Evolutionary conservation across 495 filamentous ascomycete genomes (phyloP), one percentile per base, ranked within the genome.

Genomic region (Apiosordaria backusii): DNA sequence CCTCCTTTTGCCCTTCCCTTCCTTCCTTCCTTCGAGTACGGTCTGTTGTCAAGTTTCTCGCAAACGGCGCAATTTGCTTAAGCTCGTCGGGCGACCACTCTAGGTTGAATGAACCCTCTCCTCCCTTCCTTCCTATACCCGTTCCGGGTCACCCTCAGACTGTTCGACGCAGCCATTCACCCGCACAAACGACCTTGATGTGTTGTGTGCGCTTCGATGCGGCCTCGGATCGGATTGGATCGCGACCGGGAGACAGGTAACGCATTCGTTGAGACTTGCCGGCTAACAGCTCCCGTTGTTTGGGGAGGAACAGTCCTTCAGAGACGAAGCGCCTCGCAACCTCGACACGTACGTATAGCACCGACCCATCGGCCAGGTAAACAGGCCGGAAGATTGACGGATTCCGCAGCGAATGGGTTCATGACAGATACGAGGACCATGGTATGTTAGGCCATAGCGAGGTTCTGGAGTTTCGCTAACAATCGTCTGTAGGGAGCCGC

Each of bases 381-480:
- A 61, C 10, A 23, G 25, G 57, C 35, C 35, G 35, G 35, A 45
- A 45, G 10, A 45, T 45, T 45, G 35, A 45, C 35, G 75, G 67
- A 75, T 57, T 29, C 64, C 50, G 50, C 68, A 96, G 91, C 67
- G 92, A 97, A 75, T 96, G 92, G 92, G 89, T 94, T 67, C 92
- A 96, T 74, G 92, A 96, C 78, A 90, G 87, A 73, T 96, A 85
- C 71, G 90, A 93, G 72, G 91, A 91, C 60, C 74, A 76, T 67
- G 74, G 82, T 82, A 45, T 45, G 35, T 45, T 45, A 15, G 5
- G 9, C 10, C 35, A 45, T 7, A 13, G 16, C 16, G 35, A 45
- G 35, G 35, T 45, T 45, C 16, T 7, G 35, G 35, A 15, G 35
- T 13, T 13, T 7, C 16, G 9, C 35, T 45, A 45, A 45, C 9